Evolutionary conservation across 2,329 filamentous ascomycete species (phyloP).

Genomic region (Cordyceps sp.): DNA sequence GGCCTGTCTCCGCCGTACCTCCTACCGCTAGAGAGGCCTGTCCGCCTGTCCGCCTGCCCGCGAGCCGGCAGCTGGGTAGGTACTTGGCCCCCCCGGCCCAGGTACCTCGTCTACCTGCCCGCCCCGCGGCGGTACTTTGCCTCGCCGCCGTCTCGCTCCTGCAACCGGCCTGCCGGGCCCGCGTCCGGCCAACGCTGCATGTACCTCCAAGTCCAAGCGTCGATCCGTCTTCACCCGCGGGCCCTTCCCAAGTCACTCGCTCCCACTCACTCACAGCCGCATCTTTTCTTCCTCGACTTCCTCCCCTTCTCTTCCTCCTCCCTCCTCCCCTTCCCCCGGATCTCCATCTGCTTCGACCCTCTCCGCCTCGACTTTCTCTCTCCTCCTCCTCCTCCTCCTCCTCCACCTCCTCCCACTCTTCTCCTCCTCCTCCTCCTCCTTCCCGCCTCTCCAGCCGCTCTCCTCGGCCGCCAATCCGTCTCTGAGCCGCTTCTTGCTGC

Average conservation of each 20-base stretch:
- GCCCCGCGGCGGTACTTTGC: background rate
- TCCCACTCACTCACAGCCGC: background rate
- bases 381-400: slow-evolving; percentile 4
- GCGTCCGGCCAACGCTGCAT: slow-evolving; percentile 1
- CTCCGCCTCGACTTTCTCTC: slow-evolving; percentile 1
- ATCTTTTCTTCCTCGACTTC: slow-evolving; percentile 2
- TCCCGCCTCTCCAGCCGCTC: background rate
- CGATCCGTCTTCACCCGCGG: slow-evolving; percentile 2
- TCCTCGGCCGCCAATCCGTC: background rate
- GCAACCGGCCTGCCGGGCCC: slow-evolving; percentile 4
- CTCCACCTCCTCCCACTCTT: background rate
- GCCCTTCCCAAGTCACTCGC: background rate
- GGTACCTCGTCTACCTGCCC: background rate
- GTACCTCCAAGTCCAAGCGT: slow-evolving; percentile 1
- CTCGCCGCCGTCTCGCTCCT: slow-evolving; percentile 1
- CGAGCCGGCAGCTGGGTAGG: too few relatives aligned
- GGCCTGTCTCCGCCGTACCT: too few relatives aligned
- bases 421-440: background rate
- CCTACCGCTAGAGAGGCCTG: too few relatives aligned
- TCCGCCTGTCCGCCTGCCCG: too few relatives aligned
- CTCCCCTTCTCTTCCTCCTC: background rate
- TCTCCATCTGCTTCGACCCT: background rate
- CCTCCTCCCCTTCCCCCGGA: background rate
- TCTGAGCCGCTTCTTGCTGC: background rate
- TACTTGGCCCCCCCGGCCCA: background rate